A percentile compares a stretch with the other conserved stretches of the same genome.
phyloP scores from a whole-genome alignment of 352 stramenopile species.

The Aphanomyces stellatus region DNA sequence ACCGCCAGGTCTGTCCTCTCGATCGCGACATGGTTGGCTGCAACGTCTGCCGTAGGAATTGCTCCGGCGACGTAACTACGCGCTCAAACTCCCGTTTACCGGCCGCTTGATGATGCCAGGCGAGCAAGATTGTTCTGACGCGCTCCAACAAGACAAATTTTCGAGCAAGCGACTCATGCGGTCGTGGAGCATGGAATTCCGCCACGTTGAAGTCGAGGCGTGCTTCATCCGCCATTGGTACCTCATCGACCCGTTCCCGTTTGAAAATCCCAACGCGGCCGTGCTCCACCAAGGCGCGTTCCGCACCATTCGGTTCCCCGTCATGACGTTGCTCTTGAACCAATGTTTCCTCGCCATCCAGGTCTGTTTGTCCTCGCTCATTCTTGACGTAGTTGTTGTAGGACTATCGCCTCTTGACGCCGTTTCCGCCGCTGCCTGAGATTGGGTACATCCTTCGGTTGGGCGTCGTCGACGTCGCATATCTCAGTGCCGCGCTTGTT shows the following conservation, averaged over 20 bases:
- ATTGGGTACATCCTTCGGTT: conserved; percentile 34
- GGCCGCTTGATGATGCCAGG: not conserved
- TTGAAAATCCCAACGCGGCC: conserved; percentile 17
- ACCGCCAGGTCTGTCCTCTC: conserved; percentile 22
- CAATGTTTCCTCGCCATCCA: conserved; percentile 25
- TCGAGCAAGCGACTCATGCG: conserved; percentile 11
- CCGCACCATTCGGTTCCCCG: not conserved
- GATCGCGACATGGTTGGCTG: not conserved
- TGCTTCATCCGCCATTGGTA: conserved; percentile 21
- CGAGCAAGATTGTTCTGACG: conserved; percentile 29
- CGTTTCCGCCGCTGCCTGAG: not conserved
- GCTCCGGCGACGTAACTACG: conserved; percentile 19
- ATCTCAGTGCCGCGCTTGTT: conserved; percentile 53
- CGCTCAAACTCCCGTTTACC: conserved; percentile 11
- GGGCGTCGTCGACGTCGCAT: conserved; percentile 58
- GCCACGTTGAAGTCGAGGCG: not conserved
- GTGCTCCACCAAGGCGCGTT: conserved; percentile 21
- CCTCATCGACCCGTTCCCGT: conserved; percentile 22
- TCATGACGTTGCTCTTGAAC: conserved; percentile 14
- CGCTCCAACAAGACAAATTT: conserved; percentile 21
- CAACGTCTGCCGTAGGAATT: conserved; percentile 16
- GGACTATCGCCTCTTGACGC: conserved; percentile 8
- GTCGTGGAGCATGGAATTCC: not conserved
- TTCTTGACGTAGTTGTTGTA: not conserved
- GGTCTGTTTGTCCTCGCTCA: conserved; percentile 17